Evolutionary conservation across 768 basidiomycete species (phyloP).

Genomic region (Suillus sp.): DNA sequence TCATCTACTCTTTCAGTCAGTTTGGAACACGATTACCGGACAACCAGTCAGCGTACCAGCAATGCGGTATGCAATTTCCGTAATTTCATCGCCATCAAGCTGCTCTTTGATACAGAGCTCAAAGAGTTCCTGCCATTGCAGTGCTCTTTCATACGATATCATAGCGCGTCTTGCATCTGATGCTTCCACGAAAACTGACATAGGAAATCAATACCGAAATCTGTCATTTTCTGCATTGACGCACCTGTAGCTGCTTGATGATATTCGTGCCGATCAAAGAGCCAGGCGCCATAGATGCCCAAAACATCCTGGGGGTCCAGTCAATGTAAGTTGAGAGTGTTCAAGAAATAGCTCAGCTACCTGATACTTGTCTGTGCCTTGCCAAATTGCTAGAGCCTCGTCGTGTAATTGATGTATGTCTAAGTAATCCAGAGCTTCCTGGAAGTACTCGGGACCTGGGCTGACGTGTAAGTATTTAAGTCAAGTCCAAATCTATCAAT

Average conservation of each 20-base stretch:
- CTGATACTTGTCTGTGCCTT: slow-evolving; percentile 58
- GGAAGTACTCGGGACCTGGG: slow-evolving; percentile 68
- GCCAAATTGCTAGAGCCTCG: slow-evolving; percentile 75
- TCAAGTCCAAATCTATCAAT: background rate
- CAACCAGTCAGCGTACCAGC: slow-evolving; percentile 57
- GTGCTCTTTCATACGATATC: slow-evolving; percentile 82
- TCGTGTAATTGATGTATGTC: slow-evolving; percentile 78
- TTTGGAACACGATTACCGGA: slow-evolving; percentile 11
- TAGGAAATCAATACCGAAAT: slow-evolving; percentile 1
- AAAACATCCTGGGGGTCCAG: slow-evolving; percentile 55
- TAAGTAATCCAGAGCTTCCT: slow-evolving; percentile 78
- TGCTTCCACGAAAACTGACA: slow-evolving; percentile 74
- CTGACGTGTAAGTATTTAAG: slow-evolving; percentile 11
- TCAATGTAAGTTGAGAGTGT: slow-evolving; percentile 12
- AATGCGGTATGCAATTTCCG: slow-evolving; percentile 70
- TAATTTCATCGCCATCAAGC: slow-evolving; percentile 55
- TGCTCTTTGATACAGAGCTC: slow-evolving; percentile 64
- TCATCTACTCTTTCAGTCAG: slow-evolving; percentile 57
- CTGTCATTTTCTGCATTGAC: slow-evolving; percentile 15
- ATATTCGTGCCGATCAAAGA: slow-evolving; percentile 85
- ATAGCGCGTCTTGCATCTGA: slow-evolving; percentile 69
- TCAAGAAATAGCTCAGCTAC: slow-evolving; percentile 40
- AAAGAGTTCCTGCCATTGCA: slow-evolving; percentile 93
- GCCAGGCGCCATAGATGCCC: slow-evolving; percentile 80
- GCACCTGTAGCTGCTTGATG: slow-evolving; percentile 80